Base-by-base conservation (phyloP, 169 alveolate species). In the Plasmodium billcollinsi region DNA sequence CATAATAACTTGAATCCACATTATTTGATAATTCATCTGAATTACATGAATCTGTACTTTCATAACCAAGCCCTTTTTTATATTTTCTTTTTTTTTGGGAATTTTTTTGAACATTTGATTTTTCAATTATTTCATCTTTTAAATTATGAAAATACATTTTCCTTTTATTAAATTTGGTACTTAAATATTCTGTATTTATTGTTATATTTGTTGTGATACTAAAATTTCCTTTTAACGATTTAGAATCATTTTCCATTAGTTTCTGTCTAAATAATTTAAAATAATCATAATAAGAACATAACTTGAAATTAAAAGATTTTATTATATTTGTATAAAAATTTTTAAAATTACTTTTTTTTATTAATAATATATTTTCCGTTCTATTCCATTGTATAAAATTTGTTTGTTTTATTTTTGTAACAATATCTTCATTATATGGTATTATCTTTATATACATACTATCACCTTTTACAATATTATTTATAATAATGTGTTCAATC, bases 1-100 rank as follows among this genome's bases (percentile, higher is more conserved):
- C 89, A 70, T 78, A 78, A 70, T 78, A 78, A 59, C 89, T 78
- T 11, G 89, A 52, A 67, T 78, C 89, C 3, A 78, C 89, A 70
- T 78, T 78, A 21, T 50, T 56, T 11, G 75, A 67, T 47, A 78
- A 70, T 6, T 78, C 89, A 71, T 78, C 89, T 29, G 89, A 78
- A 58, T 66, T 65, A 0, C 78, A 78, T 39, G 89, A 78, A 70
- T 65, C 89, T 1, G 78, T 78, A 39, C 70, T 65, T 9, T 78
- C 89, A 70, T 78, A 78, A 52, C 74, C 61, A 7, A 62, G 2
- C 11, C 15, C 63, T 54, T 26, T 21, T 6, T 1, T 56, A 18
- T 15, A 5, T 21, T 14, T 9, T 50, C 66, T 65, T 8, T 67
- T 65, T 11, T 49, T 65, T 59, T 78, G 54, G 15, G 52, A 50